These are phyloP conservation scores for Arthroderma sp. DNA, from an alignment of 2,329 filamentous ascomycete genomes.

Conservation along the genomic window DNA sequence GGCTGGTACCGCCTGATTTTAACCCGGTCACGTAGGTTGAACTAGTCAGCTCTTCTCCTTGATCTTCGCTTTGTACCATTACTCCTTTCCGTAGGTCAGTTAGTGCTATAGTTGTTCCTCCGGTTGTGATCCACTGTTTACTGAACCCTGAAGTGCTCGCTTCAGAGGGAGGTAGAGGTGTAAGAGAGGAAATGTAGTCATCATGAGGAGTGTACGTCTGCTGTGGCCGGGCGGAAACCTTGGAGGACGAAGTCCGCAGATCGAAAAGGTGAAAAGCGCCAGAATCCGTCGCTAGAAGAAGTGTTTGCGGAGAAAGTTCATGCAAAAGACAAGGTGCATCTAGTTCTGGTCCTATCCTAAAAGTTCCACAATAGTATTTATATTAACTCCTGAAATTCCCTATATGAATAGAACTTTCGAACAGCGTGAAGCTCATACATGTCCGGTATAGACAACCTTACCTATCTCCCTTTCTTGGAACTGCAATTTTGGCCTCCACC, in stretches of 20 bases:
- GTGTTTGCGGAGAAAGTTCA: slow-evolving; percentile 70
- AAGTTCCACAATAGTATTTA: background rate
- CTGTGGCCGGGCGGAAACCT: slow-evolving; percentile 50
- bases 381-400: background rate
- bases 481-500: slow-evolving; percentile 68
- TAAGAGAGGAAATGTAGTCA: slow-evolving; percentile 83
- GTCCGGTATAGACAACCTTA: slow-evolving; percentile 15
- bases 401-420: too few relatives aligned
- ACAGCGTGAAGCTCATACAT: too few relatives aligned
- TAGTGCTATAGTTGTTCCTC: slow-evolving; percentile 78
- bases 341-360: slow-evolving; percentile 21
- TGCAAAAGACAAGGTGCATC: slow-evolving; percentile 74
- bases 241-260: slow-evolving; percentile 47
- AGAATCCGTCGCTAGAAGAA: slow-evolving; percentile 83
- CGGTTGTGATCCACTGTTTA: slow-evolving; percentile 91
- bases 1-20: slow-evolving; percentile 50
- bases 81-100: slow-evolving; percentile 81
- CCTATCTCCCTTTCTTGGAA: slow-evolving; percentile 43
- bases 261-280: slow-evolving; percentile 82
- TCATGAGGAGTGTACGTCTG: slow-evolving; percentile 78
- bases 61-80: slow-evolving; percentile 78
- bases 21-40: slow-evolving; percentile 66
- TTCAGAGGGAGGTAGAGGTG: slow-evolving; percentile 64
- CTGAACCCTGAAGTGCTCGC: slow-evolving; percentile 77
- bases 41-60: slow-evolving; percentile 84